Percentiles rank a stretch among this genome's conserved stretches.
These are phyloP conservation scores for Coix lacrymajobi DNA, from an alignment of 176 grass and related monocot genomes.

Conservation along the genomic window DNA sequence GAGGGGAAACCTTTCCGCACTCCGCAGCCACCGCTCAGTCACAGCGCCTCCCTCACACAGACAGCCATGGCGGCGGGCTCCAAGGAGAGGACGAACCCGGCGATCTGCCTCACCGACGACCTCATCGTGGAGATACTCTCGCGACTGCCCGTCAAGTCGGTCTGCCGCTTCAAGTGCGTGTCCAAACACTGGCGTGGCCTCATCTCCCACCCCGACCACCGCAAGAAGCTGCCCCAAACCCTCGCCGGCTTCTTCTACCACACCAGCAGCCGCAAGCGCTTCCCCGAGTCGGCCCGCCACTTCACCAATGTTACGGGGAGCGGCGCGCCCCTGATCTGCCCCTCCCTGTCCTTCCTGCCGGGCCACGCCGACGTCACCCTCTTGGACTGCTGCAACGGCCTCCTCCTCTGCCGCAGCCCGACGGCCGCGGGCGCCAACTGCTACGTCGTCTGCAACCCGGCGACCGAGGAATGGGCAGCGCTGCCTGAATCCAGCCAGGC, in stretches of 20 bases:
- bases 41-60: neutral
- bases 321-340: neutral
- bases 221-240: neutral
- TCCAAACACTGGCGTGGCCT: neutral
- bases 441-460: constrained; percentile 14
- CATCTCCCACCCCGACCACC: neutral
- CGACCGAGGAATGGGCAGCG: neutral
- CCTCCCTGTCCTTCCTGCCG: constrained; percentile 11
- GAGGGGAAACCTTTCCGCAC: too few species aligned
- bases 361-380: neutral
- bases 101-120: neutral
- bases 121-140: constrained; percentile 1
- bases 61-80: neutral
- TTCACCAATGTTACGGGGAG: neutral
- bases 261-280: neutral
- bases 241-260: constrained; percentile 8
- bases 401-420: neutral
- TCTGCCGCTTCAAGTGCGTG: neutral
- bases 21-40: neutral
- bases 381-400: constrained; percentile 21
- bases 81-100: neutral
- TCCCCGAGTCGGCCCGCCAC: neutral
- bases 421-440: neutral
- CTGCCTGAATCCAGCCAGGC: neutral
- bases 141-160: neutral